Conservation (phyloP, 208 protist species). For the Wallacemonas sp. region DNA sequence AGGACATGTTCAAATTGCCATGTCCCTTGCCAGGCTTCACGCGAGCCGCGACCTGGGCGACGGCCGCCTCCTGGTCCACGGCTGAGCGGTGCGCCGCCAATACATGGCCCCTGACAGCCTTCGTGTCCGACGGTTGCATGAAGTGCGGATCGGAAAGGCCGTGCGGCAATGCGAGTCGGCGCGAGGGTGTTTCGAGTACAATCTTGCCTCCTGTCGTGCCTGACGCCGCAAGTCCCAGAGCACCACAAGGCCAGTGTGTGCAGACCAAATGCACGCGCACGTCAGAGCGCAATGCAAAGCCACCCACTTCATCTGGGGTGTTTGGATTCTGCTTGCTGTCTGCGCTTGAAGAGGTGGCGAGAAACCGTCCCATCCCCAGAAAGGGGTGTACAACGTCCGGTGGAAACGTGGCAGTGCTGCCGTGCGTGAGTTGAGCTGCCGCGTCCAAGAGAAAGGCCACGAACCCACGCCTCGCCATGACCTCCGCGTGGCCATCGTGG, state of each 20-base stretch:
- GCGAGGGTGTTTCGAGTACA: slow-evolving; percentile 45
- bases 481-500: slow-evolving; percentile 85
- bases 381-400: no score
- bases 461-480: slow-evolving; percentile 78
- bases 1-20: slow-evolving; percentile 86
- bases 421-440: slow-evolving; percentile 9
- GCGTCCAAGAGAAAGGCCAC: slow-evolving; percentile 67
- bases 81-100: slow-evolving; percentile 53
- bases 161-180: slow-evolving; percentile 18
- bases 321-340: no score
- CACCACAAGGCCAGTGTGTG: slow-evolving; percentile 74
- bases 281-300: slow-evolving; percentile 30
- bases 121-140: neutral
- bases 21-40: slow-evolving; percentile 86
- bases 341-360: no score
- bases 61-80: slow-evolving; percentile 30
- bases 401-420: no score
- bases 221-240: slow-evolving; percentile 42
- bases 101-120: slow-evolving; percentile 23
- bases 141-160: neutral
- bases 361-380: no score
- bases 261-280: slow-evolving; percentile 66
- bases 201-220: slow-evolving; percentile 51
- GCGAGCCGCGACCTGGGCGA: slow-evolving; percentile 23
- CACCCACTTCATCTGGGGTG: neutral